Percentiles rank a stretch among this genome's conserved stretches.
Conservation (phyloP, 2,329 filamentous ascomycete species). For the Ophiostoma quercus region DNA sequence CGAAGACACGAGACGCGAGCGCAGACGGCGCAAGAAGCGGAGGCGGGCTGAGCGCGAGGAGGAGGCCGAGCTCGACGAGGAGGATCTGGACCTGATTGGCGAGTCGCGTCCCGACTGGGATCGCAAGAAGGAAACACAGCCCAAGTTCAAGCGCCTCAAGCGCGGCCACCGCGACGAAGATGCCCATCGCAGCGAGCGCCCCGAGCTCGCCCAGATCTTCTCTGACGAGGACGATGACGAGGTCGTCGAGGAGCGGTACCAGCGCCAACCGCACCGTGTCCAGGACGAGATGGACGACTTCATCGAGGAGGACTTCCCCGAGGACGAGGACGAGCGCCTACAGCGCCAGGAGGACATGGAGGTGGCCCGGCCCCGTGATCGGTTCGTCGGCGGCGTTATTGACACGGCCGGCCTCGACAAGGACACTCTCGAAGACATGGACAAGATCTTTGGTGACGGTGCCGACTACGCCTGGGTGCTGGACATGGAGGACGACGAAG, state of each 20-base stretch:
- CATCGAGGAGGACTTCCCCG: conserved; percentile 92
- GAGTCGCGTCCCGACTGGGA: conserved; percentile 69
- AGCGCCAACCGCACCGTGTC: conserved; percentile 51
- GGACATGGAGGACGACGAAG: conserved; percentile 79
- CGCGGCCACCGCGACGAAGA: conserved; percentile 76
- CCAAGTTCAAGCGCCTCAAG: conserved; percentile 95
- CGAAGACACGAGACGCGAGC: conserved; percentile 49
- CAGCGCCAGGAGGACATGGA: conserved; percentile 79
- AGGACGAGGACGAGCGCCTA: conserved; percentile 73
- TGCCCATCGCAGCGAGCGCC: conserved; percentile 57
- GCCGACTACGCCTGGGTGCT: conserved; percentile 95
- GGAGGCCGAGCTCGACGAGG: conserved; percentile 87
- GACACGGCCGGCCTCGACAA: conserved; percentile 85
- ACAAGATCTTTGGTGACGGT: conserved; percentile 90
- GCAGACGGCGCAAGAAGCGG: conserved; percentile 69
- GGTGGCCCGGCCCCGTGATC: conserved; percentile 73
- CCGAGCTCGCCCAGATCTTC: conserved; percentile 87
- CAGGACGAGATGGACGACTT: conserved; percentile 88
- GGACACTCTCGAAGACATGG: conserved; percentile 90
- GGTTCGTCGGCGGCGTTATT: conserved; percentile 62
- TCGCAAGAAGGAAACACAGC: conserved; percentile 57
- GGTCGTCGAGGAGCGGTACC: conserved; percentile 52
- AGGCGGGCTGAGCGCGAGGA: conserved; percentile 70
- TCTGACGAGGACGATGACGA: conserved; percentile 81
- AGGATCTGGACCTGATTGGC: conserved; percentile 92